Evolutionary conservation across 805 yeast species (phyloP), one percentile per base, ranked within the genome.

Genomic region (Scheffersomyces ergatensis): DNA sequence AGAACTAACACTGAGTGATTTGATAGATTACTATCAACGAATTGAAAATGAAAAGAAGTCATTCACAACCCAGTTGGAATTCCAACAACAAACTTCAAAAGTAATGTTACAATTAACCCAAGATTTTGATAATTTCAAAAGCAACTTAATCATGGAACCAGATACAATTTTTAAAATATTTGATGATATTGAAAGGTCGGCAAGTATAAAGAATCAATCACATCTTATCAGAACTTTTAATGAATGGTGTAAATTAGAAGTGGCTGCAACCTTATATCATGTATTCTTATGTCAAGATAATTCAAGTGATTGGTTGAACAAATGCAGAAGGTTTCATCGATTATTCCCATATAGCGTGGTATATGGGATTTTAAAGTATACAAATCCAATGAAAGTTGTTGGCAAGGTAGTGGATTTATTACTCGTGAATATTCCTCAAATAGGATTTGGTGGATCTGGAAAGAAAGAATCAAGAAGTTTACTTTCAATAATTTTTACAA

Each of bases 341-440:
- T 55, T 88, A 44, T 78, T 92, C 65, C 99, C 98, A 0, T 93
- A 92, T 59, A 65, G 76, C 1, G 57, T 92, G 26, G 78, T 90
- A 60, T 82, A 82, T 33, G 86, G 87, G 16, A 84, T 92, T 17
- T 62, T 93, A 54, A 76, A 81, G 54, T 80, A 84, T 44, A 88
- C 98, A 0, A 92, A 92, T 55, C 98, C 99, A 2, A 79, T 89
- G 63, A 78, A 83, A 32, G 81, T 92, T 20, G 80, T 88, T 67
- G 85, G 89, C 45, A 79, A 83, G 17, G 65, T 92, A 58, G 76
- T 90, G 26, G 97, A 89, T 52, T 58, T 92, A 43, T 80, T 92
- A 49, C 78, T 93, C 67, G 87, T 67, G 24, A 60, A 64, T 38
- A 43, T 68, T 18, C 75, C 75, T 2, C 52, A 54, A 12, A 29